A percentile compares a stretch with the other conserved stretches of the same genome.
These are phyloP conservation scores for Vachellia collinsii DNA, from an alignment of 306 rosid genomes.

Conservation along the genomic window DNA sequence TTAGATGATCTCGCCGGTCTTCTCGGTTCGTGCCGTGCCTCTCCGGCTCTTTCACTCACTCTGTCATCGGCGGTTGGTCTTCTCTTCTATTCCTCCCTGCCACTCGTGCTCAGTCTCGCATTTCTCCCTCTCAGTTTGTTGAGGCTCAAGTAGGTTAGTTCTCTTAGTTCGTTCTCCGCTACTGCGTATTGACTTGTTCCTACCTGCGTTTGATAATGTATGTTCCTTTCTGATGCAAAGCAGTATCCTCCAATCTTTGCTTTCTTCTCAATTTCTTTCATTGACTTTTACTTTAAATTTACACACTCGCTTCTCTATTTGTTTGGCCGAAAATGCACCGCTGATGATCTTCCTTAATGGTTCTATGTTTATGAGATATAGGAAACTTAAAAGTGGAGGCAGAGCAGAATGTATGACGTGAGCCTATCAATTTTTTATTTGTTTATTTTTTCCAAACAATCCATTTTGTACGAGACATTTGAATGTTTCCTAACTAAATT, in stretches of 20 bases:
- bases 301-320: not conserved
- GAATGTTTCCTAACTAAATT: not conserved
- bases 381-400: too few species aligned
- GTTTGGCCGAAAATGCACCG: not conserved
- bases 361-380: not conserved
- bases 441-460: too few species aligned
- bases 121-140: too few species aligned
- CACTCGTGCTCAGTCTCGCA: too few species aligned
- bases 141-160: not conserved
- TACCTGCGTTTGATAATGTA: not conserved
- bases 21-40: too few species aligned
- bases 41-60: too few species aligned
- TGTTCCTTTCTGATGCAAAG: not conserved
- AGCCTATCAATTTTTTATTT: too few species aligned
- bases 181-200: not conserved
- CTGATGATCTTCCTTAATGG: not conserved
- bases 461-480: not conserved
- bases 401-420: too few species aligned
- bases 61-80: too few species aligned
- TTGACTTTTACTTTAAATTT: too few species aligned
- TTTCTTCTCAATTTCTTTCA: not conserved
- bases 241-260: not conserved
- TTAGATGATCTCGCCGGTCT: too few species aligned
- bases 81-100: too few species aligned
- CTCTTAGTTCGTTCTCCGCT: not conserved